Conservation (phyloP, 1,139 yeast species). For the Komagataea norvegica region DNA sequence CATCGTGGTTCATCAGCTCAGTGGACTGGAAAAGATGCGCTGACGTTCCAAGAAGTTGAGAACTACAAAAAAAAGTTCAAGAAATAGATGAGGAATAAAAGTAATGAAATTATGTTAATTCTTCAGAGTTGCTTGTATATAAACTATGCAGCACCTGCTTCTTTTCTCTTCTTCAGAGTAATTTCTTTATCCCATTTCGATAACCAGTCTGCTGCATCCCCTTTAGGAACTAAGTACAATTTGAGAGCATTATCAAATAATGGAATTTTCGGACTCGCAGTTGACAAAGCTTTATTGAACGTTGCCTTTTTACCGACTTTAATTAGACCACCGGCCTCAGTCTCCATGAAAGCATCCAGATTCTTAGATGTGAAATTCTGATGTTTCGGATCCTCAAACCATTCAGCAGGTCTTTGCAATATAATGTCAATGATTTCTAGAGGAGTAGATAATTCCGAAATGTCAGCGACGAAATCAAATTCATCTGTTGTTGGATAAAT, state of each 20-base stretch:
- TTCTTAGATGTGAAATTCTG: slow-evolving; percentile 52
- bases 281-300: slow-evolving; percentile 58
- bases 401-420: slow-evolving; percentile 61
- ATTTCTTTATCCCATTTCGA: slow-evolving; percentile 60
- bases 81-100: slow-evolving; percentile 34
- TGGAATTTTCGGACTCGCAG: slow-evolving; percentile 64
- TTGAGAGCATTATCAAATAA: slow-evolving; percentile 72
- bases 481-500: slow-evolving; percentile 83
- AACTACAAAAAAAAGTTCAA: slow-evolving; percentile 40
- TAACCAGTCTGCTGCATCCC: slow-evolving; percentile 61
- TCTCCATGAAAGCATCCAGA: slow-evolving; percentile 76
- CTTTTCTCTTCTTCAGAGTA: slow-evolving; percentile 48
- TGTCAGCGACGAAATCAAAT: slow-evolving; percentile 73
- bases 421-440: slow-evolving; percentile 51
- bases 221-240: slow-evolving; percentile 76
- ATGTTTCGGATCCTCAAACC: slow-evolving; percentile 66
- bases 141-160: slow-evolving; percentile 3
- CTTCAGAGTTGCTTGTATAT: not conserved
- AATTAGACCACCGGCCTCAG: slow-evolving; percentile 76
- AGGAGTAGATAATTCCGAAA: slow-evolving; percentile 66
- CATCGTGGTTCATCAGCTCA: slow-evolving; percentile 58
- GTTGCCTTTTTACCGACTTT: slow-evolving; percentile 79
- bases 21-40: slow-evolving; percentile 43
- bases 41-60: slow-evolving; percentile 44
- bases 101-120: not conserved